Evolutionary conservation across 495 filamentous ascomycete genomes (phyloP).

Genomic region (Pyrenopolyporus hunteri): DNA sequence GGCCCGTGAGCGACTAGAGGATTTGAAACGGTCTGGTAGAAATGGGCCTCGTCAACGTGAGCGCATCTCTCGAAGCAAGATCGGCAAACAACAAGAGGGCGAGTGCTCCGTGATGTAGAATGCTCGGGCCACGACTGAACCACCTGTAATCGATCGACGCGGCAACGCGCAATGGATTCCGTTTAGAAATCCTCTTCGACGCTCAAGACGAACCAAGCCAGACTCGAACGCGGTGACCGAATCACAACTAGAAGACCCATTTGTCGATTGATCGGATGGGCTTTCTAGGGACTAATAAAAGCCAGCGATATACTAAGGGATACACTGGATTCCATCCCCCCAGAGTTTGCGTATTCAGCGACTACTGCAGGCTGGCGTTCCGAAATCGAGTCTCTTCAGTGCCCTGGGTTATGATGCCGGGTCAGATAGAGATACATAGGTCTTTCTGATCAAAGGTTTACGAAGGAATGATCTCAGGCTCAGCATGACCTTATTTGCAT

Average conservation of each 20-base stretch:
- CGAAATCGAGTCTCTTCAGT: neutral
- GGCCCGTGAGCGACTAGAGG: constrained; percentile 87
- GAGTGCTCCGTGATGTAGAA: constrained; percentile 84
- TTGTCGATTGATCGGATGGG: neutral
- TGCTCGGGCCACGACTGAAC: constrained; percentile 24
- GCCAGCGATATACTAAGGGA: neutral
- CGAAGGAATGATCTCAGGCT: neutral
- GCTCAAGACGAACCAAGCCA: neutral
- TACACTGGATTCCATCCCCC: neutral
- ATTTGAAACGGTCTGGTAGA: constrained; percentile 81
- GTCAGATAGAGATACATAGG: neutral
- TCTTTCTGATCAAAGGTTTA: neutral
- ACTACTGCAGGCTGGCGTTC: neutral
- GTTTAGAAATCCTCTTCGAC: neutral
- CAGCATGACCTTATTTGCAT: neutral
- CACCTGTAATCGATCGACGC: neutral
- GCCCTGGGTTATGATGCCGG: neutral
- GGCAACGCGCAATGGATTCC: neutral
- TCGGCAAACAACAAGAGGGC: constrained; percentile 80
- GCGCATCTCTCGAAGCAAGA: constrained; percentile 79
- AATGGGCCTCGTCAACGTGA: constrained; percentile 71
- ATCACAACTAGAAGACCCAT: constrained; percentile 4
- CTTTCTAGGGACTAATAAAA: neutral
- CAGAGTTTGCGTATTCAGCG: neutral
- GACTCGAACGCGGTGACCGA: neutral